Conservation (phyloP, 805 yeast genomes). For the Candida hungchunana region DNA sequence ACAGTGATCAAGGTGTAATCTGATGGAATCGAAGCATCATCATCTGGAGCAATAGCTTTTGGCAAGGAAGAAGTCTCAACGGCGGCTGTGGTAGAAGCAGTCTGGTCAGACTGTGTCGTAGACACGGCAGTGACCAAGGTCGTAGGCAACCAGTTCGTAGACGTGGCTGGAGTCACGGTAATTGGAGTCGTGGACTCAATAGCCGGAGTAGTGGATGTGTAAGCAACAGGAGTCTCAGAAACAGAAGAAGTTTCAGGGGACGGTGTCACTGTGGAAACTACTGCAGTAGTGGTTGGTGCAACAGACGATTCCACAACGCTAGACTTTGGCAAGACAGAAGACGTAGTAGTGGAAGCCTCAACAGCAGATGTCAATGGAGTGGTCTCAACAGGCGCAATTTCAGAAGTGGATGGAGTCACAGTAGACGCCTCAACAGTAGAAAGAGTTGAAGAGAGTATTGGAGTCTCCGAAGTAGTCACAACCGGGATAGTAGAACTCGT, state of each 20-base stretch:
- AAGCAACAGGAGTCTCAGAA: background rate
- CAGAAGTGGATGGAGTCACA: background rate
- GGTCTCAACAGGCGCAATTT: background rate
- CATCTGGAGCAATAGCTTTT: slow-evolving; percentile 69
- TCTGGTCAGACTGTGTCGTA: slow-evolving; percentile 20
- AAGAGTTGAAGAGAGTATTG: background rate
- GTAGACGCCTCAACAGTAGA: slow-evolving; percentile 1
- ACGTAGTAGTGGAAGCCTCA: background rate
- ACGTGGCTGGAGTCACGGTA: slow-evolving; percentile 3
- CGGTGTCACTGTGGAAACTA: background rate
- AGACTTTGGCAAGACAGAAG: background rate
- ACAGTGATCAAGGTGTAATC: slow-evolving; percentile 59
- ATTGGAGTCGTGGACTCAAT: background rate
- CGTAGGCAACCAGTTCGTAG: slow-evolving; percentile 41
- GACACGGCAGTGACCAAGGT: slow-evolving; percentile 34
- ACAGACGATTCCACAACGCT: background rate
- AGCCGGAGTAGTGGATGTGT: slow-evolving; percentile 1
- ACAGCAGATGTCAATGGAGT: background rate
- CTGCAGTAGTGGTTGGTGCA: background rate
- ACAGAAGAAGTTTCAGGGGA: background rate
- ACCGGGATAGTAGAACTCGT: background rate
- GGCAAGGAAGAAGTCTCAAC: slow-evolving; percentile 56
- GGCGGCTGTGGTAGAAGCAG: slow-evolving; percentile 23
- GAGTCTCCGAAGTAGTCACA: background rate
- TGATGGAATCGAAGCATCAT: slow-evolving; percentile 36